These are phyloP conservation scores for Coemansia furcata DNA, from an alignment of 192 early-diverging fungal genomes.

Conservation along the genomic window DNA sequence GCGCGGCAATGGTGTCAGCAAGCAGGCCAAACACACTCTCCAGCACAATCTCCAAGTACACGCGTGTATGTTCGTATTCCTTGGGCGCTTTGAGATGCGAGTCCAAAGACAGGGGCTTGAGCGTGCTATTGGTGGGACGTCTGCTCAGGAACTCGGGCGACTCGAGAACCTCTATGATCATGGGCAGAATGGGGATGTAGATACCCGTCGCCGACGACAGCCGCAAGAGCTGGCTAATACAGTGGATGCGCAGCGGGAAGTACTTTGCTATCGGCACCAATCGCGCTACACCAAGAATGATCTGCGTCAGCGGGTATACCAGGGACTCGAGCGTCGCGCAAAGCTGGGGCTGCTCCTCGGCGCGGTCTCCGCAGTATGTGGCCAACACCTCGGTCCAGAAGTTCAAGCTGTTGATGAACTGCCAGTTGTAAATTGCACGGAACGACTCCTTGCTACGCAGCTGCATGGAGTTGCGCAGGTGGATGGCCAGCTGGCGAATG, in stretches of 20 bases:
- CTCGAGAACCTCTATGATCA: conserved; percentile 81
- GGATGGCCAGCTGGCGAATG: conserved; percentile 90
- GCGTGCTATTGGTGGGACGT: conserved; percentile 72
- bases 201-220: conserved; percentile 68
- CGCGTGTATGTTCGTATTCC: conserved; percentile 76
- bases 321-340: conserved; percentile 62
- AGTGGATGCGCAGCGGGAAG: conserved; percentile 91
- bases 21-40: conserved; percentile 75
- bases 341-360: conserved; percentile 48
- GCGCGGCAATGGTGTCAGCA: conserved; percentile 71
- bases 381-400: conserved; percentile 86
- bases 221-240: conserved; percentile 69
- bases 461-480: conserved; percentile 84
- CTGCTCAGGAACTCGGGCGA: conserved; percentile 68
- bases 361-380: conserved; percentile 64
- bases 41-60: conserved; percentile 79
- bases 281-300: conserved; percentile 71
- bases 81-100: conserved; percentile 77
- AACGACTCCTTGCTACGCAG: conserved; percentile 83
- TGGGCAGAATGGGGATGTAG: conserved; percentile 75
- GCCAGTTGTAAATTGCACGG: conserved; percentile 96
- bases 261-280: conserved; percentile 86
- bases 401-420: conserved; percentile 88
- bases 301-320: conserved; percentile 88
- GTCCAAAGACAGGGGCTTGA: conserved; percentile 83